These are phyloP conservation scores for Cylindrotheca fusiformis DNA, from an alignment of 108 stramenopile genomes.

Conservation along the genomic window DNA sequence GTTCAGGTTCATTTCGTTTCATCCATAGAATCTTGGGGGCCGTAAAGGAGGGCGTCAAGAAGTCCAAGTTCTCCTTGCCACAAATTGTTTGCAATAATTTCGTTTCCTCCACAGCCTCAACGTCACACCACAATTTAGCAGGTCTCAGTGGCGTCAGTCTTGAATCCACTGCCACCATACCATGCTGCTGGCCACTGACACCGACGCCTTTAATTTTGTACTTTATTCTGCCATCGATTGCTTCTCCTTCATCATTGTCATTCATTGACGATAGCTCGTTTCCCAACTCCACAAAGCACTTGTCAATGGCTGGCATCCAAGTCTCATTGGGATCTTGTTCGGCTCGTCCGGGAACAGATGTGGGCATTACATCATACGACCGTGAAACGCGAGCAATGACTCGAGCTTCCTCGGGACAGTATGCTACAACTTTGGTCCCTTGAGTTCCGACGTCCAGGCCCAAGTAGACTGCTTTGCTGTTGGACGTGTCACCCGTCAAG, in stretches of 20 bases:
- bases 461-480: conserved; percentile 2
- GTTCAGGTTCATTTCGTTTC: conserved; percentile 22
- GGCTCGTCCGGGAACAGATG: conserved; percentile 10
- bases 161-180: conserved; percentile 16
- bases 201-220: conserved; percentile 10
- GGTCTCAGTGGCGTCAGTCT: conserved; percentile 1
- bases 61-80: background rate
- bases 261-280: background rate
- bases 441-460: conserved; percentile 23
- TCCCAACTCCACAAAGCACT: conserved; percentile 5
- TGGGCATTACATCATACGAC: conserved; percentile 11
- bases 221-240: no score
- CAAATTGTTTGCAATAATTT: background rate
- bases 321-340: conserved; percentile 20
- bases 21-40: conserved; percentile 26
- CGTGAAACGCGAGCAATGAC: conserved; percentile 9
- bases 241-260: background rate
- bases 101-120: conserved; percentile 18
- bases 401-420: background rate
- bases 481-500: background rate
- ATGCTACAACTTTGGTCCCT: conserved; percentile 10
- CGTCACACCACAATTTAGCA: conserved; percentile 31
- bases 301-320: conserved; percentile 15
- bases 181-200: conserved; percentile 28
- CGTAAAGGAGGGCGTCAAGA: conserved; percentile 10